These are phyloP conservation scores for Colletotrichum sp. DNA, from an alignment of 2,329 filamentous ascomycete genomes.

Conservation along the genomic window DNA sequence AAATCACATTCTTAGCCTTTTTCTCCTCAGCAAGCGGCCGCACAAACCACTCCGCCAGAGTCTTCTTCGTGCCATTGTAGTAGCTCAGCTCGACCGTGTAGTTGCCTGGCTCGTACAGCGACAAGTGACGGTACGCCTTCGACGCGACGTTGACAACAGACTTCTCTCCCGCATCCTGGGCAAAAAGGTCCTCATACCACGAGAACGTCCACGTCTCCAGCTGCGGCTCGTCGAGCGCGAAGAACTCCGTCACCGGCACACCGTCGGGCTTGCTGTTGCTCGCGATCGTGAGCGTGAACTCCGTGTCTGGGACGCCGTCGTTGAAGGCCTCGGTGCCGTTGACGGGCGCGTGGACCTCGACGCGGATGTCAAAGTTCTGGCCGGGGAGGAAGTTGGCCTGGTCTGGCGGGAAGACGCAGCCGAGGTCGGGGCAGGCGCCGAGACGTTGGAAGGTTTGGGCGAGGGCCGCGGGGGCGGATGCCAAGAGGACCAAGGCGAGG, in stretches of 20 bases:
- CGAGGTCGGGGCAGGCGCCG: slow-evolving; percentile 64
- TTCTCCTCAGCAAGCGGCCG: slow-evolving; percentile 71
- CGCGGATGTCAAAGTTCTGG: slow-evolving; percentile 82
- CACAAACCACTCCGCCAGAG: slow-evolving; percentile 78
- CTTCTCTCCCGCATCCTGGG: slow-evolving; percentile 70
- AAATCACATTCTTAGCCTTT: slow-evolving; percentile 83
- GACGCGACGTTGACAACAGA: slow-evolving; percentile 81
- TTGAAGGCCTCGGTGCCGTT: slow-evolving; percentile 81
- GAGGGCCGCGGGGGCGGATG: slow-evolving; percentile 42
- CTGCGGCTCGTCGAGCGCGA: slow-evolving; percentile 77
- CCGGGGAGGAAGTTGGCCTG: slow-evolving; percentile 82
- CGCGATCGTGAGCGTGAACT: slow-evolving; percentile 76
- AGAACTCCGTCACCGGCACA: slow-evolving; percentile 67
- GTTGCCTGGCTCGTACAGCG: slow-evolving; percentile 78
- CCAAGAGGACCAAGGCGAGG: slow-evolving; percentile 35
- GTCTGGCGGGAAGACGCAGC: slow-evolving; percentile 66
- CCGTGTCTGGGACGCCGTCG: slow-evolving; percentile 70
- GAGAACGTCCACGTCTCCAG: slow-evolving; percentile 83
- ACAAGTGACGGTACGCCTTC: slow-evolving; percentile 78
- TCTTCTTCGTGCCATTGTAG: slow-evolving; percentile 70
- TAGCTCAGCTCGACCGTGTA: slow-evolving; percentile 80
- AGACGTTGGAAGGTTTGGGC: slow-evolving; percentile 66
- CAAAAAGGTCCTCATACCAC: slow-evolving; percentile 86
- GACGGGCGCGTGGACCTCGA: slow-evolving; percentile 81
- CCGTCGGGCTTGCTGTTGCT: slow-evolving; percentile 61